Conservation (phyloP, 2,329 filamentous ascomycete genomes). For the Colletotrichum sp. region DNA sequence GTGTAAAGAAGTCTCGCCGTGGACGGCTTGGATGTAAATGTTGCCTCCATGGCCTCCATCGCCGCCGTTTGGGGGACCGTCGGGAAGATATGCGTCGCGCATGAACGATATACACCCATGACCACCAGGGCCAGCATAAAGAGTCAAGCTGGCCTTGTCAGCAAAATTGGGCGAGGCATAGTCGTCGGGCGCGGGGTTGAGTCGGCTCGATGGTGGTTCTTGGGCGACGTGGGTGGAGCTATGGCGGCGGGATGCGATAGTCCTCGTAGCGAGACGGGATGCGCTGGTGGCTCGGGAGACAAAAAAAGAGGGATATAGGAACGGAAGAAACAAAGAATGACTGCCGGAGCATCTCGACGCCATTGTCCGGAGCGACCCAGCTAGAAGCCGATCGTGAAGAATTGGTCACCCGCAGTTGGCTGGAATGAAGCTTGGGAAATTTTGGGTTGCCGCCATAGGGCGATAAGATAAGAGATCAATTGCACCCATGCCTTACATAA, state of each 20-base stretch:
- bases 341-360: constrained; percentile 43
- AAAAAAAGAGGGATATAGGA: constrained; percentile 56
- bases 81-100: constrained; percentile 85
- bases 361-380: constrained; percentile 34
- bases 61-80: constrained; percentile 92
- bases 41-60: constrained; percentile 92
- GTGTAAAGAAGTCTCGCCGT: constrained; percentile 90
- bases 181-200: constrained; percentile 84
- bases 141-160: constrained; percentile 79
- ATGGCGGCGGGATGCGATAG: constrained; percentile 17
- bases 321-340: constrained; percentile 46
- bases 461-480: constrained; percentile 5
- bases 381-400: not conserved
- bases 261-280: constrained; percentile 28
- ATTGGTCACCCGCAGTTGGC: not conserved
- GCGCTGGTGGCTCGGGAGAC: constrained; percentile 29
- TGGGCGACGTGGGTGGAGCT: constrained; percentile 22
- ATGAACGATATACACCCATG: constrained; percentile 95
- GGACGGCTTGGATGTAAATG: constrained; percentile 91
- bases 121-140: constrained; percentile 83
- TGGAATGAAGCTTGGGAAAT: constrained; percentile 5
- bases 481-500: not conserved
- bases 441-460: not conserved
- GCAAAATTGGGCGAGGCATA: constrained; percentile 85
- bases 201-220: constrained; percentile 48